Evolutionary conservation across 176 grass and related monocot genomes (phyloP), one percentile per base, ranked within the genome.

Genomic region (Oryza officinalis): DNA sequence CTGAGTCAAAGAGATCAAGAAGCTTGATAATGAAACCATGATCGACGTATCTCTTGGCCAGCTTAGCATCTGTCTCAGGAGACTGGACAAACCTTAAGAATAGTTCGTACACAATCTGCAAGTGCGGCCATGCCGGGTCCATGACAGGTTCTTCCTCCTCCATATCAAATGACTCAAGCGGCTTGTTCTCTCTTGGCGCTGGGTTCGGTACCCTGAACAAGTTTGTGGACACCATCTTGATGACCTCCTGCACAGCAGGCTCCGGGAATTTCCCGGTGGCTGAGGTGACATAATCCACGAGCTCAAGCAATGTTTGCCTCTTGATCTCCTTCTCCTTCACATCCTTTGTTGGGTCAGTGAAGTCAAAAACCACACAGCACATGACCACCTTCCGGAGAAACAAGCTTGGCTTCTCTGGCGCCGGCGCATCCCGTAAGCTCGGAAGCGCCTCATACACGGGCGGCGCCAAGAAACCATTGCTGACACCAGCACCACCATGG

Each of bases 81-180:
- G 92, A 94, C 78, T 88, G 86, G 70, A 89, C 87, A 80, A 94
- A 91, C 45, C 88, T 94, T n/a, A 94, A 79, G 86, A 94, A 94
- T 4, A 91, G 81, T 72, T 94, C 92, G 6, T 89, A 91, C 22
- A 94, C 88, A 74, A 94, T 90, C 71, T 94, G 92, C 82, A 94
- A 66, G 86, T 94, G 92, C 1, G 67, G 10, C 92, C 92, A 94
- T 41, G 88, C 86, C 0, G 86, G 92, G 46, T 94, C 92, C 92
- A 94, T 91, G 74, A 91, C 89, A 75, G 89, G 92, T 57, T 94
- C 92, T 46, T 94, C 92, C 47, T 94, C 92, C 68, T 94, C 92
- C 83, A 94, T 49, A 87, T 94, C 92, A 10, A 91, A 84, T 6
- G 86, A 86, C 74, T 83, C 83, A 0, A 91, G 32, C 1, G 15